Evolutionary conservation across 805 yeast genomes (phyloP).

Genomic region (Yarrowia deformans): DNA sequence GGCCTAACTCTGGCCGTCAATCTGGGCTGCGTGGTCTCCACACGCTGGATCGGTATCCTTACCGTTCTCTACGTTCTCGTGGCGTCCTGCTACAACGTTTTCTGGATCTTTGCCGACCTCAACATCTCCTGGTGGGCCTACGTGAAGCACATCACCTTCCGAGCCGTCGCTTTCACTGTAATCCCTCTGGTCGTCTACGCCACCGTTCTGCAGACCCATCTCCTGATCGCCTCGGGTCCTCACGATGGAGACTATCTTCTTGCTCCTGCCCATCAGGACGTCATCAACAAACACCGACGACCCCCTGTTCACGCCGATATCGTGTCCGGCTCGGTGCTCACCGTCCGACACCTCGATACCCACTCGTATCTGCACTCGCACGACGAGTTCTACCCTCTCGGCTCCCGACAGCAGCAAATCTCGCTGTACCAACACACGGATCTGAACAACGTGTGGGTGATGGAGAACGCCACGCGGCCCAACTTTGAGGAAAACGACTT

Average conservation of each 20-base stretch:
- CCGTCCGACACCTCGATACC: constrained; percentile 65
- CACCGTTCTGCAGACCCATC: constrained; percentile 58
- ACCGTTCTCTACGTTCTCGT: constrained; percentile 60
- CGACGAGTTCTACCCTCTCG: constrained; percentile 58
- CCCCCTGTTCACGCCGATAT: constrained; percentile 59
- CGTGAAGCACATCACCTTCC: constrained; percentile 50
- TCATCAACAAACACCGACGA: constrained; percentile 51
- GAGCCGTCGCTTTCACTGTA: constrained; percentile 52
- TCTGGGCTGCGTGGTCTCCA: constrained; percentile 57
- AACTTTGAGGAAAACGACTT: constrained; percentile 48
- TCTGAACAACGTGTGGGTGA: constrained; percentile 71
- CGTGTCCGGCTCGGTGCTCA: constrained; percentile 67
- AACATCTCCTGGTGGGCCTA: constrained; percentile 49
- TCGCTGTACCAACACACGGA: constrained; percentile 61
- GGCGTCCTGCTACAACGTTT: constrained; percentile 55
- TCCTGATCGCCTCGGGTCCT: constrained; percentile 48
- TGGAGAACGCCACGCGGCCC: constrained; percentile 53
- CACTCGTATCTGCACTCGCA: constrained; percentile 78
- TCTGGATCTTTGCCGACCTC: constrained; percentile 68
- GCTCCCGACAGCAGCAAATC: constrained; percentile 71
- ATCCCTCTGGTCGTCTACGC: constrained; percentile 62
- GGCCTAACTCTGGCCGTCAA: constrained; percentile 52
- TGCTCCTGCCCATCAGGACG: constrained; percentile 63
- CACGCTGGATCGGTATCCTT: constrained; percentile 63
- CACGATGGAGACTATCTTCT: constrained; percentile 61